Base-by-base conservation (phyloP, 2,329 filamentous ascomycete genomes). In the Talaromyces marneffei region DNA sequence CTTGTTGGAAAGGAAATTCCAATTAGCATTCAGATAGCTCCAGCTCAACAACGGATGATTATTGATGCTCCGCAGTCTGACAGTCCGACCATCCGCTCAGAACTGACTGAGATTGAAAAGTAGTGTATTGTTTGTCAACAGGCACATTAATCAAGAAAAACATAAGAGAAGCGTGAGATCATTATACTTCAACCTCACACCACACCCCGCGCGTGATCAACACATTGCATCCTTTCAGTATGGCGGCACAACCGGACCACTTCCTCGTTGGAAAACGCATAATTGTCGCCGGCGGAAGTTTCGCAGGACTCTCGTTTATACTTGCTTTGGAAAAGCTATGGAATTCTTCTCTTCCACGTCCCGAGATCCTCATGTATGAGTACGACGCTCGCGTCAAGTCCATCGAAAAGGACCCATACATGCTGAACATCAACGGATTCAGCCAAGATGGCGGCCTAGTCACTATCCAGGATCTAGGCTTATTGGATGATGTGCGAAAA, bases 281-380 rank as follows among this genome's bases (percentile, higher is more conserved):
- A 59, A 68, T 79, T 25, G 68, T 81, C 6, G 71, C 74, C 2
- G 79, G 79, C 9, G 78, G 69, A 16, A 78, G 79, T 25, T 69
- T 80, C 25, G 74, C 77, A 2, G 78, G 78, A 1, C 71, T 77
- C 4, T 68, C 77, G 7, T 80, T 80, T 57, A 73, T 71, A 35
- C 65, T 74, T 46, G 72, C 75, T 12, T 68, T 81, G 3, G 70
- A 69, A n/a, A 74, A 75, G 55, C 69, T 74, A 4, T 80, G 77
- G 76, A 27, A 33, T 20, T 7, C 33, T 1, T 59, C 57, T 1
- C 63, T 71, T 7, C 61, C 70, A 3, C 68, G 70, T 0, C 78
- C 77, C 0, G 67, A 65, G 6, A 66, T 80, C 48, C 65, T 68
- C 46, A 10, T 60, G 16, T 59, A 40, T 42, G 57, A 59, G n/a